phyloP scores from a whole-genome alignment of 306 rosid genomes.

The Prunus fruticosa region DNA sequence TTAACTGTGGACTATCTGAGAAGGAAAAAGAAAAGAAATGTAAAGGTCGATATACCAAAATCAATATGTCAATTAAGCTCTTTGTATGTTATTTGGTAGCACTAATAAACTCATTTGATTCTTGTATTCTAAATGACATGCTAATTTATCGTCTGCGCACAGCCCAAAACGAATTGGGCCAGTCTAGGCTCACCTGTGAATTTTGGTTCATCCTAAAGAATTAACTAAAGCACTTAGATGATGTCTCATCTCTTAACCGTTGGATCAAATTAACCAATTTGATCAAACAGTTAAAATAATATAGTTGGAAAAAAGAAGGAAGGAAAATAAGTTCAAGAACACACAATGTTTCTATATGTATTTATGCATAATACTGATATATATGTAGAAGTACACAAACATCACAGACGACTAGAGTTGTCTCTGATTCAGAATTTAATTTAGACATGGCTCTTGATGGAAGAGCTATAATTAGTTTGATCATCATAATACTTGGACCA shows the following conservation, averaged over 20 bases:
- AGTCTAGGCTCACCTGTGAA: too few relatives aligned
- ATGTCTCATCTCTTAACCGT: too few relatives aligned
- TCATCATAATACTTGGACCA: constrained; percentile 74
- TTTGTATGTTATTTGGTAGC: neutral
- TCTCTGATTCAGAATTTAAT: neutral
- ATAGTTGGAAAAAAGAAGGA: too few relatives aligned
- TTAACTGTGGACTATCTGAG: neutral
- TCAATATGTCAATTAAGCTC: neutral
- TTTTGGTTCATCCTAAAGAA: too few relatives aligned
- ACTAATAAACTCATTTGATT: neutral
- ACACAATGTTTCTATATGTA: neutral
- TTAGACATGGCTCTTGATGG: constrained; percentile 48
- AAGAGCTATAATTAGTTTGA: constrained; percentile 47
- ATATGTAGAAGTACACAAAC: neutral
- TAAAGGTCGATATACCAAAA: neutral
- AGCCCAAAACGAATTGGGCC: too few relatives aligned
- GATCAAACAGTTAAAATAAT: too few relatives aligned
- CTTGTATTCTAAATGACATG: too few relatives aligned
- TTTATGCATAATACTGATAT: neutral
- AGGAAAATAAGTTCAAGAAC: neutral
- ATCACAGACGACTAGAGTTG: neutral
- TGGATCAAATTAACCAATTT: too few relatives aligned
- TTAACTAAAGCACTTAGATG: too few relatives aligned
- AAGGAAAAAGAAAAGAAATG: neutral
- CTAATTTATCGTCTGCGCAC: too few relatives aligned